A percentile compares a stretch with the other conserved stretches of the same genome.
Evolutionary conservation across 768 basidiomycete species (phyloP).

Genomic region (Sporobolomyces pararoseus): DNA sequence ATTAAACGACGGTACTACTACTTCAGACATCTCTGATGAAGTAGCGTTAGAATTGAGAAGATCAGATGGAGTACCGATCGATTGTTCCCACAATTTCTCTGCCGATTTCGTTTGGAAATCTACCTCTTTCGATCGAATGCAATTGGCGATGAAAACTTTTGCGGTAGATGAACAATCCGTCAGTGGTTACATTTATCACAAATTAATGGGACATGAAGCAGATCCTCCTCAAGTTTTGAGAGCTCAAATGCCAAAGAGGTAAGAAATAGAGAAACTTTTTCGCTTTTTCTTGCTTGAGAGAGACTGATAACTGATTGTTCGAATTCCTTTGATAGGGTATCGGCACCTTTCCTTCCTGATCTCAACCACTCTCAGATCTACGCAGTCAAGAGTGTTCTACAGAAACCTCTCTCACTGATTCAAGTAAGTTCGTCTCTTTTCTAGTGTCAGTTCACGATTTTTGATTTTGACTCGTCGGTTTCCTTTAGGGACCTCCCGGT

Average conservation of each 20-base stretch:
- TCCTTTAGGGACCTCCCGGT: slow-evolving; percentile 74
- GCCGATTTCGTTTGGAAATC: slow-evolving; percentile 99
- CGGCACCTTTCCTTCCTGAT: slow-evolving; percentile 93
- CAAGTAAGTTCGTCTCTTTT: slow-evolving; percentile 54
- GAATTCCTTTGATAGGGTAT: too few relatives aligned
- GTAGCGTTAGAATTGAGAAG: slow-evolving; percentile 87
- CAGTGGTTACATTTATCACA: slow-evolving; percentile 98
- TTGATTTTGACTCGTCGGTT: neutral
- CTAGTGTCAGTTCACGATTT: neutral
- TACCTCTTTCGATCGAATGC: slow-evolving; percentile 99
- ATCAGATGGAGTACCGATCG: slow-evolving; percentile 87
- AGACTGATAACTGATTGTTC: too few relatives aligned
- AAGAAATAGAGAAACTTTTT: too few relatives aligned
- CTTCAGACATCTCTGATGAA: slow-evolving; percentile 95
- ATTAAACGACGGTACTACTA: too few relatives aligned
- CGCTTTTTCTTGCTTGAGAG: too few relatives aligned
- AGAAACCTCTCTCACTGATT: slow-evolving; percentile 94
- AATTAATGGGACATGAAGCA: slow-evolving; percentile 89
- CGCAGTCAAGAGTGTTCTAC: slow-evolving; percentile 96
- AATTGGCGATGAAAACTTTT: slow-evolving; percentile 99
- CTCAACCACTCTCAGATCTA: slow-evolving; percentile 99
- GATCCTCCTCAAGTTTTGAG: slow-evolving; percentile 76
- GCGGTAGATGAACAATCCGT: slow-evolving; percentile 99
- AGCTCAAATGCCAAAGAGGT: slow-evolving; percentile 86
- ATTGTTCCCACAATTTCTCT: slow-evolving; percentile 88